phyloP scores from a whole-genome alignment of 106 monocot genomes.

The Vanilla planifolia region DNA sequence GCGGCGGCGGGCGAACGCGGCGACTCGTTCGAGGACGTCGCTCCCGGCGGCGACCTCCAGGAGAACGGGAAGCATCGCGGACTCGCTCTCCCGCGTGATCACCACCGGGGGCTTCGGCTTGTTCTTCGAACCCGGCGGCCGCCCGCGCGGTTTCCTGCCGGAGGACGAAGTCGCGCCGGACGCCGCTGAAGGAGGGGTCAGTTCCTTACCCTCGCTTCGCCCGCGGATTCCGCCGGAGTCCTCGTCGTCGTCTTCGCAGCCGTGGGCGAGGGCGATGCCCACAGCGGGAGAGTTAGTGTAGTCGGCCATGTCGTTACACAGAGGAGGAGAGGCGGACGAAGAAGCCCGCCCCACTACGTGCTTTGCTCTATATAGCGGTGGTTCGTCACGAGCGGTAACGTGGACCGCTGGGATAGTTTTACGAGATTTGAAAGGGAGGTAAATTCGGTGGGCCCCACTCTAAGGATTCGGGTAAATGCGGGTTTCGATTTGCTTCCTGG shows the following conservation, averaged over 20 bases:
- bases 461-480: no score
- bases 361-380: neutral
- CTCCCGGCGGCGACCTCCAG: slow-evolving; percentile 7
- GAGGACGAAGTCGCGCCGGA: neutral
- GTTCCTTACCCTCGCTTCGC: neutral
- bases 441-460: neutral
- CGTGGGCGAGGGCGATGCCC: neutral
- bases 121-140: slow-evolving; percentile 21
- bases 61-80: slow-evolving; percentile 13
- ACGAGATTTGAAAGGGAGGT: neutral
- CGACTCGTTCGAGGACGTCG: slow-evolving; percentile 16
- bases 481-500: neutral
- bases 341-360: neutral
- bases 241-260: neutral
- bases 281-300: neutral
- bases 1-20: slow-evolving; percentile 10
- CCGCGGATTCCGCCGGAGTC: no score
- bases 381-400: neutral
- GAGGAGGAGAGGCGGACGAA: neutral
- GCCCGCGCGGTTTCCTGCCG: slow-evolving; percentile 9
- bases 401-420: neutral
- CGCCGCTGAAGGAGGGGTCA: no score
- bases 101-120: slow-evolving; percentile 19
- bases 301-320: neutral
- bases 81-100: slow-evolving; percentile 2